phyloP scores from a whole-genome alignment of 1,139 yeast species.

The Saccharomyces pastorianus region DNA sequence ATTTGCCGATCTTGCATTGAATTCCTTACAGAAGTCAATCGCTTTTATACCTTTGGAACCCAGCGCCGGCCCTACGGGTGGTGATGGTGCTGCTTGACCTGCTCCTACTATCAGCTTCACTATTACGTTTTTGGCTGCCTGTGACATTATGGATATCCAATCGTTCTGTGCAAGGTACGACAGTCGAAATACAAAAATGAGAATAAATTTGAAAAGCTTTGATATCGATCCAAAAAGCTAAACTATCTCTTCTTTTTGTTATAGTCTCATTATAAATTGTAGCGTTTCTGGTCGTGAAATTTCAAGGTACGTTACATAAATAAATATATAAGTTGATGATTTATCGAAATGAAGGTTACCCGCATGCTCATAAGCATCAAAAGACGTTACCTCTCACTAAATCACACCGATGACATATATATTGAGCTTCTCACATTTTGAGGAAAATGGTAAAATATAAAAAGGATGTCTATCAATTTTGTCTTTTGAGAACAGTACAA shows the following conservation, averaged over 20 bases:
- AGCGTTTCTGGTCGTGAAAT: too few relatives aligned
- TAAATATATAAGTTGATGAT: too few relatives aligned
- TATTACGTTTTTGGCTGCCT: slow-evolving; percentile 37
- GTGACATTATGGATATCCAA: slow-evolving; percentile 21
- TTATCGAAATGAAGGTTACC: too few relatives aligned
- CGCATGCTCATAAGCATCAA: too few relatives aligned
- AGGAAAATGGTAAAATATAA: background rate
- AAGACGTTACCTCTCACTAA: too few relatives aligned
- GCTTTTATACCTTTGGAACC: slow-evolving; percentile 99
- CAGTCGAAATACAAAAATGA: background rate
- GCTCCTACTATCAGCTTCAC: slow-evolving; percentile 95
- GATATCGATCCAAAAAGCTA: background rate
- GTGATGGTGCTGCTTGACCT: slow-evolving; percentile 97
- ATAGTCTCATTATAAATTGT: too few relatives aligned
- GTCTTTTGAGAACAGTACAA: background rate
- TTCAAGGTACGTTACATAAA: too few relatives aligned
- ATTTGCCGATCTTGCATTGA: slow-evolving; percentile 91
- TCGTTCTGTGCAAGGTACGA: background rate
- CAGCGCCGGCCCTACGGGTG: slow-evolving; percentile 98
- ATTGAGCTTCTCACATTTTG: too few relatives aligned
- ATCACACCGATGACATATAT: too few relatives aligned
- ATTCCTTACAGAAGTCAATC: slow-evolving; percentile 95
- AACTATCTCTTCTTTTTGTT: too few relatives aligned
- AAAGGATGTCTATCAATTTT: background rate
- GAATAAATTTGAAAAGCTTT: background rate